These are phyloP conservation scores for Moesziomyces globuligerus DNA, from an alignment of 1,284 basidiomycete genomes.

Conservation along the genomic window DNA sequence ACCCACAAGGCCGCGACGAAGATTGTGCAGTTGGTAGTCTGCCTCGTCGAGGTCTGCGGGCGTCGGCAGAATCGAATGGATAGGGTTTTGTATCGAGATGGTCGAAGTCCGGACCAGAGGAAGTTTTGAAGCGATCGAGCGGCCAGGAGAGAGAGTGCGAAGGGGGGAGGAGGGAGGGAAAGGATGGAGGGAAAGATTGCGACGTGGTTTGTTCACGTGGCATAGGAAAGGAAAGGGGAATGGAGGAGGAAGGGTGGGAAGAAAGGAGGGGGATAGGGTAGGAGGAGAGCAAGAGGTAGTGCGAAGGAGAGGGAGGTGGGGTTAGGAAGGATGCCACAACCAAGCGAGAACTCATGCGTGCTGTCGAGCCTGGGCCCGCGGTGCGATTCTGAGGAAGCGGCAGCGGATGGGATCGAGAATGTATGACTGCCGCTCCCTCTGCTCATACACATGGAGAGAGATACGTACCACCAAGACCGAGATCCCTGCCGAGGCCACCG, in stretches of 20 bases:
- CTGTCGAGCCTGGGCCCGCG: too few species aligned
- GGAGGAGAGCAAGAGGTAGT: not conserved
- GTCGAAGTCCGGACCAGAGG: not conserved
- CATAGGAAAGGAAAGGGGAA: not conserved
- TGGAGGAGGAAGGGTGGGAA: not conserved
- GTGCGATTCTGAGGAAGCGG: too few species aligned
- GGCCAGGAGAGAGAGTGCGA: not conserved
- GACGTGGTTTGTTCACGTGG: not conserved
- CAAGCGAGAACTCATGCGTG: not conserved
- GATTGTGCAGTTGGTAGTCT: conserved; percentile 18
- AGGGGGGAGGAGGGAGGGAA: not conserved
- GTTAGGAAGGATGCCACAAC: conserved; percentile 17
- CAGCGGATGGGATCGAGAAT: not conserved
- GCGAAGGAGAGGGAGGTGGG: not conserved
- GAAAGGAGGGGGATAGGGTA: not conserved
- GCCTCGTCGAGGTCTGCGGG: conserved; percentile 16
- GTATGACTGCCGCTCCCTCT: conserved; percentile 1
- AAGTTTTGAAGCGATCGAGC: conserved; percentile 11
- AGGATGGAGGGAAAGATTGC: not conserved
- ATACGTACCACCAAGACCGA: conserved; percentile 39
- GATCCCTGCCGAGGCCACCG: conserved; percentile 18
- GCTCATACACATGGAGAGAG: not conserved
- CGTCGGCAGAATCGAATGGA: conserved; percentile 1
- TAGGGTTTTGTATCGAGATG: not conserved
- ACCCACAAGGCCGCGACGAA: conserved; percentile 39